A percentile compares a stretch with the other conserved stretches of the same genome.
Evolutionary conservation across 2,329 filamentous ascomycete genomes (phyloP).

Genomic region (Xylariomycetidae sp.): DNA sequence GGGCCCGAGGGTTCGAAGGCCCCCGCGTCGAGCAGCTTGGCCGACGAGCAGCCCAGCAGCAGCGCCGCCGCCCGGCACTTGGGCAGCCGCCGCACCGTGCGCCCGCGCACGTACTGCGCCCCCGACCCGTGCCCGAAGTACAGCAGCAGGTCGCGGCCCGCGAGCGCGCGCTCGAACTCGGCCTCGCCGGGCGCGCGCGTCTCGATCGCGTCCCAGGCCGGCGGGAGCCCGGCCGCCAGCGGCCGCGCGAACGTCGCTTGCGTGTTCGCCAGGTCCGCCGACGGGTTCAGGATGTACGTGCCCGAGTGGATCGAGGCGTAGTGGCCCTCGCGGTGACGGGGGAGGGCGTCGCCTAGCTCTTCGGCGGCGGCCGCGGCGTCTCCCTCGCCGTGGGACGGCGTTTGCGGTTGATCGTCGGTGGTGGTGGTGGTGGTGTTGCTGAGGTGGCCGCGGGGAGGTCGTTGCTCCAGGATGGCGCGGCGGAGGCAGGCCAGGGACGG

Average conservation of each 20-base stretch:
- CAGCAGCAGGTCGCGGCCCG: conserved; percentile 64
- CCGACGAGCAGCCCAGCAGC: conserved; percentile 92
- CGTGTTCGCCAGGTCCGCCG: conserved; percentile 74
- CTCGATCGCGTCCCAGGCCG: conserved; percentile 65
- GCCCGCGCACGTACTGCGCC: conserved; percentile 84
- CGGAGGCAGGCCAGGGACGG: conserved; percentile 80
- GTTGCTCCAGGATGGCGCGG: conserved; percentile 60
- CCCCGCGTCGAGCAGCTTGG: conserved; percentile 70
- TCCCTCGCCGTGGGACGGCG: conserved; percentile 6
- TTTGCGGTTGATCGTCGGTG: background rate
- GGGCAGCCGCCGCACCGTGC: conserved; percentile 68
- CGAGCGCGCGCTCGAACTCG: conserved; percentile 66
- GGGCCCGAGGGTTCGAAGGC: conserved; percentile 85
- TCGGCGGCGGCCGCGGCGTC: conserved; percentile 13
- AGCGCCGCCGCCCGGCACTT: conserved; percentile 72
- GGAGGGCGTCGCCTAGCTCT: conserved; percentile 6
- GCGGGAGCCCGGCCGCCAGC: conserved; percentile 55
- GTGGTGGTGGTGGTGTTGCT: conserved; percentile 3
- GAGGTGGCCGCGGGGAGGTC: too few relatives aligned
- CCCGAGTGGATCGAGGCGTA: conserved; percentile 51
- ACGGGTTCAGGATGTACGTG: conserved; percentile 85
- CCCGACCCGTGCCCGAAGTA: conserved; percentile 97
- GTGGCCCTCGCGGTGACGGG: conserved; percentile 38
- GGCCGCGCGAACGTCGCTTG: conserved; percentile 66
- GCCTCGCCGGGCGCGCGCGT: conserved; percentile 65